phyloP scores from a whole-genome alignment of 139 green algal genomes.

The Auxenochlorella pyrenoidosa region DNA sequence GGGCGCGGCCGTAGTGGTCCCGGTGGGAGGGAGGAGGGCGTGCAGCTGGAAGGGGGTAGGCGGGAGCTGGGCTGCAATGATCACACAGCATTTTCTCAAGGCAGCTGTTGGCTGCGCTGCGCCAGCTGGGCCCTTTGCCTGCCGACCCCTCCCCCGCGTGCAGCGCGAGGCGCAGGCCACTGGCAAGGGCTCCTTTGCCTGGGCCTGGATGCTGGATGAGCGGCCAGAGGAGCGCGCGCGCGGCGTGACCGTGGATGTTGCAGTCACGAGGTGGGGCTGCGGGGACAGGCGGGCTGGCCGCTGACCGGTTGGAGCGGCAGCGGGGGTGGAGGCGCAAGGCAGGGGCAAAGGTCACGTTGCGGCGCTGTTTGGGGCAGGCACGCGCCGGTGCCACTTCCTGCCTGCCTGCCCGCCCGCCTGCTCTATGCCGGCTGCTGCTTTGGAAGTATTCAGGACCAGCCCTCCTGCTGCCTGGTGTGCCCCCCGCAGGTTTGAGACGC shows the following conservation, averaged over 20 bases:
- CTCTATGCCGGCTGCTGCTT: too few relatives aligned
- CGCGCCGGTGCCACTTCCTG: too few relatives aligned
- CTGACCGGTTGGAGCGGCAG: neutral
- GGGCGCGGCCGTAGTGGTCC: too few relatives aligned
- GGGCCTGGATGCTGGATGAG: slow-evolving; percentile 97
- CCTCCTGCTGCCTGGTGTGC: too few relatives aligned
- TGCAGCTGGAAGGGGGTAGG: neutral
- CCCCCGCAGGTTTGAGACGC: slow-evolving; percentile 54
- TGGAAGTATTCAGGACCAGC: too few relatives aligned
- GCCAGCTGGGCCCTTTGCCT: too few relatives aligned
- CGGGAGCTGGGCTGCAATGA: too few relatives aligned
- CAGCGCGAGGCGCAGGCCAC: slow-evolving; percentile 74
- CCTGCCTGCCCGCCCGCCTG: neutral
- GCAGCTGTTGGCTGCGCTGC: too few relatives aligned
- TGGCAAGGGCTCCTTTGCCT: slow-evolving; percentile 96
- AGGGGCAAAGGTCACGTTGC: too few relatives aligned
- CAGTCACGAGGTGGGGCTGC: slow-evolving; percentile 53
- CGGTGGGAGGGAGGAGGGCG: neutral
- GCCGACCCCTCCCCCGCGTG: neutral
- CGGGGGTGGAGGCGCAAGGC: too few relatives aligned
- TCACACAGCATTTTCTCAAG: too few relatives aligned
- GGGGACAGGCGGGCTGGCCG: neutral
- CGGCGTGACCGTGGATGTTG: slow-evolving; percentile 97
- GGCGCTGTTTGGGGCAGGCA: too few relatives aligned
- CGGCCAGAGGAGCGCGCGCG: slow-evolving; percentile 89